Evolutionary conservation across 768 basidiomycete genomes (phyloP).

Genomic region (Mycena crocata): DNA sequence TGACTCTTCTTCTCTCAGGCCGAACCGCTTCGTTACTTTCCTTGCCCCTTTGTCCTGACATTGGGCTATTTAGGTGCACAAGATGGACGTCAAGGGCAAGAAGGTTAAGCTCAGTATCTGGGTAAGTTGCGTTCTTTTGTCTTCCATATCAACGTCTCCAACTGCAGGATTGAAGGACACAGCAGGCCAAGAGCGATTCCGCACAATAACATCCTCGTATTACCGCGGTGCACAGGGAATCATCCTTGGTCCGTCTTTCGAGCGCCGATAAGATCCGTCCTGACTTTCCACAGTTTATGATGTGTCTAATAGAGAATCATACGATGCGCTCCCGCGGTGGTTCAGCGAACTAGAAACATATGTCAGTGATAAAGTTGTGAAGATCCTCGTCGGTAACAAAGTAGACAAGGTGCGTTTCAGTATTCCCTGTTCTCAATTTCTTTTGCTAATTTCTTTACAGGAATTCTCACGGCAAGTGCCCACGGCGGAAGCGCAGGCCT

Average conservation of each 20-base stretch:
- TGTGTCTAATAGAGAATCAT: constrained; percentile 91
- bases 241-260: constrained; percentile 68
- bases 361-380: constrained; percentile 85
- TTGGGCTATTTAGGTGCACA: constrained; percentile 71
- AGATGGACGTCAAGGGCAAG: constrained; percentile 86
- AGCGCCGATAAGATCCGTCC: constrained; percentile 35
- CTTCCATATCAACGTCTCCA: not conserved
- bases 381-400: constrained; percentile 96
- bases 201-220: constrained; percentile 95
- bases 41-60: constrained; percentile 17
- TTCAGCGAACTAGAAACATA: constrained; percentile 94
- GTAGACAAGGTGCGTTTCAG: constrained; percentile 78
- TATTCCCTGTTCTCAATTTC: not conserved
- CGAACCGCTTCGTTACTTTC: constrained; percentile 23
- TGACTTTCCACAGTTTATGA: constrained; percentile 80
- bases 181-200: constrained; percentile 96
- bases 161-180: constrained; percentile 76
- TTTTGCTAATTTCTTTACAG: constrained; percentile 49
- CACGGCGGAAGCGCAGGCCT: constrained; percentile 79
- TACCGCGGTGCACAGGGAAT: constrained; percentile 91
- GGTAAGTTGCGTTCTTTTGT: constrained; percentile 64
- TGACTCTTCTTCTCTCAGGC: not conserved
- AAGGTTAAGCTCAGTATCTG: constrained; percentile 96
- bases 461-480: constrained; percentile 93
- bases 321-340: constrained; percentile 95